Percentiles rank a stretch among this genome's conserved stretches.
Conservation (phyloP, 768 basidiomycete species). For the Tulasnella sp. region DNA sequence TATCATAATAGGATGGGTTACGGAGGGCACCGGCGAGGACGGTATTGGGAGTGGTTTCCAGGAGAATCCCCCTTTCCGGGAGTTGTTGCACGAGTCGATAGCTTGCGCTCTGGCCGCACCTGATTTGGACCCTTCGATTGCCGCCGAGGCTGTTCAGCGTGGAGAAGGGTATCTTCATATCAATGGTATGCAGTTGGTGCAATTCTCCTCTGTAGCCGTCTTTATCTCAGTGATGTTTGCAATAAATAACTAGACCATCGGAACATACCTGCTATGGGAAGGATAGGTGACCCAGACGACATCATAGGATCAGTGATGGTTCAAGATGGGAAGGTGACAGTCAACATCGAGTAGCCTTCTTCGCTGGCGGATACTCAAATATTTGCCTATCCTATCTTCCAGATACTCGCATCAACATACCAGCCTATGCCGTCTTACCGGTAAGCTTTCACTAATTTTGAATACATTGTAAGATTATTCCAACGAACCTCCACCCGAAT, state of each 20-base stretch:
- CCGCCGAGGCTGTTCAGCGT: slow-evolving; percentile 50
- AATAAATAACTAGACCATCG: slow-evolving; percentile 43
- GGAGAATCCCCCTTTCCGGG: slow-evolving; percentile 54
- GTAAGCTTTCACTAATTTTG: background rate
- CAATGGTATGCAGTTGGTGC: slow-evolving; percentile 36
- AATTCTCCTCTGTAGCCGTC: background rate
- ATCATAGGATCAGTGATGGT: slow-evolving; percentile 70
- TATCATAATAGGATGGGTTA: slow-evolving; percentile 55
- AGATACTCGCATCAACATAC: slow-evolving; percentile 42
- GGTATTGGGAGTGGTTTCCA: slow-evolving; percentile 51
- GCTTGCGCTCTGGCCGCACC: slow-evolving; percentile 44
- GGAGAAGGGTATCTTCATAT: slow-evolving; percentile 84
- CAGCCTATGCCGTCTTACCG: slow-evolving; percentile 70
- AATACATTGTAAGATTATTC: no score
- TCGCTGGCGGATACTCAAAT: background rate
- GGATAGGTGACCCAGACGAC: slow-evolving; percentile 76
- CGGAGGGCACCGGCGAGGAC: slow-evolving; percentile 24
- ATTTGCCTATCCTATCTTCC: slow-evolving; percentile 45
- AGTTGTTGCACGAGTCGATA: slow-evolving; percentile 49
- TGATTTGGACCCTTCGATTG: slow-evolving; percentile 47
- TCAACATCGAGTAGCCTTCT: background rate
- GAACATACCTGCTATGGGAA: slow-evolving; percentile 51
- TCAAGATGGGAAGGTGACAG: slow-evolving; percentile 48
- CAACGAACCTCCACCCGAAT: background rate
- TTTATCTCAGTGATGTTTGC: background rate